Conservation (phyloP, 805 yeast species). For the Candida lessepsii region DNA sequence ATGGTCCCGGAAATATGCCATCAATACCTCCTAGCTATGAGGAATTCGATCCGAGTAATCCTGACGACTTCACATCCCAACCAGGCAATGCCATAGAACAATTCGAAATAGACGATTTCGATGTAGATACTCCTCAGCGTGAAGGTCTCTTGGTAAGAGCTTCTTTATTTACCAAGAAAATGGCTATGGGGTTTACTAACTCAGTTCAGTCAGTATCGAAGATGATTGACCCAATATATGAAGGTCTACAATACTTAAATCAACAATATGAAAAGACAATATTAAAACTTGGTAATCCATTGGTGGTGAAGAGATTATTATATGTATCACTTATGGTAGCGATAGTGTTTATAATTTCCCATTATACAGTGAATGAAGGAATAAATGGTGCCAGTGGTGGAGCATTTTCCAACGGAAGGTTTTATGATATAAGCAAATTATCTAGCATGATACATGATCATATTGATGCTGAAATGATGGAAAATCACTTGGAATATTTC, state of each 20-base stretch:
- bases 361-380: constrained; percentile 49
- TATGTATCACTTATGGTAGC: constrained; percentile 67
- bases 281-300: constrained; percentile 76
- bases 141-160: constrained; percentile 36
- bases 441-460: constrained; percentile 46
- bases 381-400: constrained; percentile 41
- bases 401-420: constrained; percentile 50
- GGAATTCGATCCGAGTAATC: constrained; percentile 7
- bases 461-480: constrained; percentile 56
- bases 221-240: constrained; percentile 52
- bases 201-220: constrained; percentile 41
- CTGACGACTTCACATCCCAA: neutral
- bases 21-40: constrained; percentile 16
- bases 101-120: constrained; percentile 19
- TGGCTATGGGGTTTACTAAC: constrained; percentile 10
- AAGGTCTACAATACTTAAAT: constrained; percentile 41
- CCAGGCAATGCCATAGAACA: constrained; percentile 14
- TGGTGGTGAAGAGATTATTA: constrained; percentile 72
- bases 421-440: constrained; percentile 58
- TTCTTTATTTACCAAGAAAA: constrained; percentile 18
- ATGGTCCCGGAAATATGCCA: constrained; percentile 11
- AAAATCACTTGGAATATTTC: constrained; percentile 66
- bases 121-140: constrained; percentile 17
- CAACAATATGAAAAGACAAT: constrained; percentile 56
- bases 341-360: constrained; percentile 55